Base-by-base conservation (phyloP, 352 stramenopile genomes). In the Globisporangium splendens region DNA sequence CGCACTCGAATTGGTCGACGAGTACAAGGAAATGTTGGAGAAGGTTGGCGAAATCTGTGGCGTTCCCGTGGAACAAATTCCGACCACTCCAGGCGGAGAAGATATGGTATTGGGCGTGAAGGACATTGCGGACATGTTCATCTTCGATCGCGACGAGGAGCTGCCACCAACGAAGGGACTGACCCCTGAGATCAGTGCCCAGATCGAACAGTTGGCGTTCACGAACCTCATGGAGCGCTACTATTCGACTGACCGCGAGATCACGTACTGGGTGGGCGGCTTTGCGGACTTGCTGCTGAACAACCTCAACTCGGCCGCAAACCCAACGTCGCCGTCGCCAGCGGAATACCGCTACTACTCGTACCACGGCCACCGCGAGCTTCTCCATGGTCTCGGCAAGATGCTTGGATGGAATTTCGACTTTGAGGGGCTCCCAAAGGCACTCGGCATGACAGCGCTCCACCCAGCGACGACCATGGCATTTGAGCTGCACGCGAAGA, bases 151-250 rank as follows among this genome's bases (percentile, higher is more conserved):
- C 20, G 78, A 93, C 41, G 75, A 93, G 50, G 60, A 63, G 5
- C 69, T 93, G n/a, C 65, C 63, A 17, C 78, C 72, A 35, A 54
- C 77, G 6, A 57, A 72, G n/a, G 79, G 82, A 2, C 70, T 91
- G 56, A 86, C 77, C 11, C 52, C 73, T 17, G 74, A 85, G 14
- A 57, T 82, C 21, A 82, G 77, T 48, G 59, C 65, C 13, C 53
- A 84, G 31, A 62, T 93, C 18, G 78, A 91, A 61, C 64, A 84
- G 42, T 64, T 93, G 35, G 81, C 82, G 41, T 92, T 93, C 65
- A 82, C 73, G 11, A 89, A 90, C 65, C 80, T 93, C 51, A 92
- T 93, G 84, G 84, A 93, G 62, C 68, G 84, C 46, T 93, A 93
- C 63, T 93, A 91, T 68, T 77, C 78, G 20, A 90, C 84, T 18